These are phyloP conservation scores for Xerophyta viscosa DNA, from an alignment of 106 monocot genomes.

Conservation along the genomic window DNA sequence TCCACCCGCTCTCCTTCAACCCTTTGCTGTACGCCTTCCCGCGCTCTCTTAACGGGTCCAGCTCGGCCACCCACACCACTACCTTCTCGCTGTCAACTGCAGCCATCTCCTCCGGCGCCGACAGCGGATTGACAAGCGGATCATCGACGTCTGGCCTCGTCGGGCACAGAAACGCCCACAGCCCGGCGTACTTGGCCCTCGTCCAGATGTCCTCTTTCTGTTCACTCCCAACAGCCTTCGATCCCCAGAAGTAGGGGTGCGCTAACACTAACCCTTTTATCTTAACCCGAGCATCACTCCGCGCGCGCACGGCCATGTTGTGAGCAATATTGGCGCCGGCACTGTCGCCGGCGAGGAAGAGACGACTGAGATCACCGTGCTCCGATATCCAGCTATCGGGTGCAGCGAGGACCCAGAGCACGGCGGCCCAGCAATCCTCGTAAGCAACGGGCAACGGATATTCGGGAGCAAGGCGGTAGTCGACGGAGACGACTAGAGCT, in stretches of 20 bases:
- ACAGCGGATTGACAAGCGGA: not conserved
- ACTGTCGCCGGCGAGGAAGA: slow-evolving; percentile 50
- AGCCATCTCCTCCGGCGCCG: not conserved
- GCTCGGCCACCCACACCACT: not conserved
- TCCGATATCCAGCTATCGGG: slow-evolving; percentile 36
- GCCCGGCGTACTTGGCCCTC: not conserved
- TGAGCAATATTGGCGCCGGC: slow-evolving; percentile 52
- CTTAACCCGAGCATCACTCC: not conserved
- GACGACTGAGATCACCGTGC: slow-evolving; percentile 24
- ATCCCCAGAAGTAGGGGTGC: slow-evolving; percentile 39
- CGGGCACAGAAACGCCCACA: slow-evolving; percentile 13
- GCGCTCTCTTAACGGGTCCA: not conserved
- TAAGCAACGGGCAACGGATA: slow-evolving; percentile 14
- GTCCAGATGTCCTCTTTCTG: not conserved
- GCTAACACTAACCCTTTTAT: slow-evolving; percentile 38
- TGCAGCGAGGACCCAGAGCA: slow-evolving; percentile 26
- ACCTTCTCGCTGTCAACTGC: not conserved
- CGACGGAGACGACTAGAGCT: slow-evolving; percentile 11
- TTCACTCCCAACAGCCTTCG: not conserved
- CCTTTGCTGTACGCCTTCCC: not conserved
- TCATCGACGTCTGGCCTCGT: not conserved
- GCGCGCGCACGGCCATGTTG: slow-evolving; percentile 29
- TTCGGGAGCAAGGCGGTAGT: slow-evolving; percentile 25
- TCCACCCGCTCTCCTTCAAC: not conserved
- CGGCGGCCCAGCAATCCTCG: slow-evolving; percentile 15